phyloP scores from a whole-genome alignment of 345 rosid genomes.

The Citrus cavaleriei region DNA sequence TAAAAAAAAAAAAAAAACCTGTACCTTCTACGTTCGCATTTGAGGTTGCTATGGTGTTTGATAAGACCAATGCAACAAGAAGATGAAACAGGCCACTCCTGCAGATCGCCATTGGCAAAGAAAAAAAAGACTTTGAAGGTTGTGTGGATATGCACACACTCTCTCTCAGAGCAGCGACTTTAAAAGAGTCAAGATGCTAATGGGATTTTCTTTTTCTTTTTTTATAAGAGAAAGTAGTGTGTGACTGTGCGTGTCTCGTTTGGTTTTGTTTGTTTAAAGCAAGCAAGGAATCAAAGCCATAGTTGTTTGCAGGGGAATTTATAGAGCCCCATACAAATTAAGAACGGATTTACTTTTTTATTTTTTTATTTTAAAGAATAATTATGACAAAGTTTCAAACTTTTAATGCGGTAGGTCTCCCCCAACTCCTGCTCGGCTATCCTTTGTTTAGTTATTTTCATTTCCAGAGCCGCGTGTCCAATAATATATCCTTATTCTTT shows the following conservation, averaged over 20 bases:
- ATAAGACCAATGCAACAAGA: slow-evolving; percentile 18
- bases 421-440: neutral
- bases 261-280: slow-evolving; percentile 1
- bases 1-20: too few relatives aligned
- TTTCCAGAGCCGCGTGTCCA: neutral
- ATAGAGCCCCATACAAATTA: slow-evolving; percentile 36
- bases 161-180: neutral
- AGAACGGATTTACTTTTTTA: neutral
- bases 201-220: neutral
- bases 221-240: neutral
- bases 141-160: neutral
- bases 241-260: neutral
- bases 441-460: slow-evolving; percentile 12
- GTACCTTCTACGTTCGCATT: slow-evolving; percentile 54
- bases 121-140: neutral
- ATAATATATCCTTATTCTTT: neutral
- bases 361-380: neutral
- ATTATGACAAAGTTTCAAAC: neutral
- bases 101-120: slow-evolving; percentile 28
- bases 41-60: slow-evolving; percentile 17
- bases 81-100: slow-evolving; percentile 15
- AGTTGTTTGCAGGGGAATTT: slow-evolving; percentile 18
- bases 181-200: slow-evolving; percentile 7
- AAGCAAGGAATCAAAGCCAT: slow-evolving; percentile 5
- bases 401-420: slow-evolving; percentile 3